These are phyloP conservation scores for Tolypocladium sp. DNA, from an alignment of 2,329 filamentous ascomycete genomes.

Conservation along the genomic window DNA sequence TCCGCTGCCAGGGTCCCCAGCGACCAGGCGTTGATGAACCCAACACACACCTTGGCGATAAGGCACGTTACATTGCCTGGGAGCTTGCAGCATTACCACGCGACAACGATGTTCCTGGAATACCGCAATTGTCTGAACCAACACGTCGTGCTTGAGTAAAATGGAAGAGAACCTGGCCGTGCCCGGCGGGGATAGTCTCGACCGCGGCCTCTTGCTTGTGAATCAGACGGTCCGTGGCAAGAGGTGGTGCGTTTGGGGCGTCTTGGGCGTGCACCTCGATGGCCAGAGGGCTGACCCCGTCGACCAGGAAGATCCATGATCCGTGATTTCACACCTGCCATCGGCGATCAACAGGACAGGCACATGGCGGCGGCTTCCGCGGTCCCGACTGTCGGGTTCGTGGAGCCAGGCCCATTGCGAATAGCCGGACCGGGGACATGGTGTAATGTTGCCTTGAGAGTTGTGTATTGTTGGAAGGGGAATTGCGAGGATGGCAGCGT, in stretches of 20 bases:
- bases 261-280: background rate
- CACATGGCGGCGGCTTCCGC: background rate
- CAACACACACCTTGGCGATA: background rate
- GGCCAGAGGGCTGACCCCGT: background rate
- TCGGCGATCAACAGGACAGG: background rate
- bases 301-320: background rate
- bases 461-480: background rate
- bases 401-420: background rate
- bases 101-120: background rate
- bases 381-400: slow-evolving; percentile 1
- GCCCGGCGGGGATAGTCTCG: background rate
- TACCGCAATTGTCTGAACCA: background rate
- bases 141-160: background rate
- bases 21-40: background rate
- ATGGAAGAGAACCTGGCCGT: background rate
- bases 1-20: background rate
- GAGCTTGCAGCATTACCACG: background rate
- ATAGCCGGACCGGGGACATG: background rate
- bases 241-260: background rate
- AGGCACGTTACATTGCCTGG: background rate
- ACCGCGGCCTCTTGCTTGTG: background rate
- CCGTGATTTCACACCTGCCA: background rate
- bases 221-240: background rate
- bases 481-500: background rate
- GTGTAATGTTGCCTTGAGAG: background rate